These are phyloP conservation scores for Alternaria infectoria DNA, from an alignment of 2,329 filamentous ascomycete species.

Conservation along the genomic window DNA sequence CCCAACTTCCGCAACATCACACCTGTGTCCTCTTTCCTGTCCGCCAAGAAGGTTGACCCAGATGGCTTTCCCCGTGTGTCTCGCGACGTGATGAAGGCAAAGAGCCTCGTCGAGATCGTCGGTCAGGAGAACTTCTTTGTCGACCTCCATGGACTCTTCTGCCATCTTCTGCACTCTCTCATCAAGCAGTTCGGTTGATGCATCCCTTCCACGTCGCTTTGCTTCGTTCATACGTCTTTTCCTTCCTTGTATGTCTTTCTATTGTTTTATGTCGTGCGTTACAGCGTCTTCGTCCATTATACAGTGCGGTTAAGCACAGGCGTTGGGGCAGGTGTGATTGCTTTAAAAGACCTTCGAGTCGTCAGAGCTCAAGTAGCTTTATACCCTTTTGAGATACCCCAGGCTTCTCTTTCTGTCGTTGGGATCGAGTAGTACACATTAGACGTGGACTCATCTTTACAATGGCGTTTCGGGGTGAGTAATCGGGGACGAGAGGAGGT, in stretches of 20 bases:
- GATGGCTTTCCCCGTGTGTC: slow-evolving; percentile 61
- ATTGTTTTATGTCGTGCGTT: slow-evolving; percentile 15
- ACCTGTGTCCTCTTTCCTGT: slow-evolving; percentile 64
- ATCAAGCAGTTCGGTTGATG: slow-evolving; percentile 48
- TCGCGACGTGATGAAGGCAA: slow-evolving; percentile 59
- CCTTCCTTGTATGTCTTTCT: slow-evolving; percentile 24
- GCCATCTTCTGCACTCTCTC: slow-evolving; percentile 45
- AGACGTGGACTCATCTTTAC: slow-evolving; percentile 17
- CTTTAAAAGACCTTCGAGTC: slow-evolving; percentile 4
- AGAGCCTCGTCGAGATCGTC: slow-evolving; percentile 64
- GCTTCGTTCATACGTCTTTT: slow-evolving; percentile 19
- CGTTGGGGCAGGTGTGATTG: slow-evolving; percentile 13
- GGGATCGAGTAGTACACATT: slow-evolving; percentile 22
- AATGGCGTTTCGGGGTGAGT: slow-evolving; percentile 10
- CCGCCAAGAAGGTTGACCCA: slow-evolving; percentile 62
- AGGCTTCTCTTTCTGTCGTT: slow-evolving; percentile 19
- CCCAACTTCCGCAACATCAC: slow-evolving; percentile 55
- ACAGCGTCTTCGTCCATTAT: slow-evolving; percentile 26
- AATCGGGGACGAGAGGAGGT: slow-evolving; percentile 6
- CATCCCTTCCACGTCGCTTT: not conserved
- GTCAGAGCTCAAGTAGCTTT: slow-evolving; percentile 18
- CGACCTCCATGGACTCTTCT: slow-evolving; percentile 62
- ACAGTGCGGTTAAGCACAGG: slow-evolving; percentile 29
- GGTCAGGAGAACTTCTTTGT: slow-evolving; percentile 65
- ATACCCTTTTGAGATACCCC: slow-evolving; percentile 37